These are phyloP conservation scores for Tolypocladium tundrense DNA, from an alignment of 2,329 filamentous ascomycete species.

Conservation along the genomic window DNA sequence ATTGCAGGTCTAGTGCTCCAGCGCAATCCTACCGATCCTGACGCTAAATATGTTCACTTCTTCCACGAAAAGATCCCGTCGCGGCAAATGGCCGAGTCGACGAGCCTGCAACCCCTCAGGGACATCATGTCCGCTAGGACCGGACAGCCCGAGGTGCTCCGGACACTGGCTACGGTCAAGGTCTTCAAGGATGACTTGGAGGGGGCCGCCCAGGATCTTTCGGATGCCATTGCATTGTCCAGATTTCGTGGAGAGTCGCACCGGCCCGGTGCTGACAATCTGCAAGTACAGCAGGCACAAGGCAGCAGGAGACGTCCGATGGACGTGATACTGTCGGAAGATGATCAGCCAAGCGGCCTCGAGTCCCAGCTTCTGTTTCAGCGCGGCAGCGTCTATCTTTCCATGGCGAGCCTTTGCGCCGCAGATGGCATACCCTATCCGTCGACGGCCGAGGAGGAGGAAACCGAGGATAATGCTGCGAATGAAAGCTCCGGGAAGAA, in stretches of 20 bases:
- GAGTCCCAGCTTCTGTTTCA: slow-evolving; percentile 69
- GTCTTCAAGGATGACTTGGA: slow-evolving; percentile 67
- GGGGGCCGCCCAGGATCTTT: slow-evolving; percentile 61
- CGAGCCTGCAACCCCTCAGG: slow-evolving; percentile 54
- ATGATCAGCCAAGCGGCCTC: slow-evolving; percentile 59
- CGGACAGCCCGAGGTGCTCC: slow-evolving; percentile 53
- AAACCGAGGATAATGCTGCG: not conserved
- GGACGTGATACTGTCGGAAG: slow-evolving; percentile 27
- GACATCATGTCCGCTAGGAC: slow-evolving; percentile 57
- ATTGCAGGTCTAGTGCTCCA: slow-evolving; percentile 65
- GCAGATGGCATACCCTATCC: slow-evolving; percentile 35
- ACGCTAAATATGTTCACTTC: slow-evolving; percentile 84
- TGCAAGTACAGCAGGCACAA: slow-evolving; percentile 32
- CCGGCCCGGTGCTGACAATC: slow-evolving; percentile 36
- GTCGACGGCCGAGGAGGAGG: not conserved
- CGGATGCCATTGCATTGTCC: slow-evolving; percentile 48
- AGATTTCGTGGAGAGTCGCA: slow-evolving; percentile 45
- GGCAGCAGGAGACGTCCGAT: slow-evolving; percentile 17
- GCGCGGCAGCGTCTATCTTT: slow-evolving; percentile 61
- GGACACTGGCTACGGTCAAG: slow-evolving; percentile 64
- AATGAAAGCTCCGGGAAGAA: not conserved
- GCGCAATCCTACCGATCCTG: slow-evolving; percentile 54
- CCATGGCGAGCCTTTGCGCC: slow-evolving; percentile 58
- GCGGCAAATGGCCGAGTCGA: slow-evolving; percentile 61
- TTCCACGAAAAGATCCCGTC: slow-evolving; percentile 86